Base-by-base conservation (phyloP, 2,329 filamentous ascomycete genomes). In the Epichloe sp. region DNA sequence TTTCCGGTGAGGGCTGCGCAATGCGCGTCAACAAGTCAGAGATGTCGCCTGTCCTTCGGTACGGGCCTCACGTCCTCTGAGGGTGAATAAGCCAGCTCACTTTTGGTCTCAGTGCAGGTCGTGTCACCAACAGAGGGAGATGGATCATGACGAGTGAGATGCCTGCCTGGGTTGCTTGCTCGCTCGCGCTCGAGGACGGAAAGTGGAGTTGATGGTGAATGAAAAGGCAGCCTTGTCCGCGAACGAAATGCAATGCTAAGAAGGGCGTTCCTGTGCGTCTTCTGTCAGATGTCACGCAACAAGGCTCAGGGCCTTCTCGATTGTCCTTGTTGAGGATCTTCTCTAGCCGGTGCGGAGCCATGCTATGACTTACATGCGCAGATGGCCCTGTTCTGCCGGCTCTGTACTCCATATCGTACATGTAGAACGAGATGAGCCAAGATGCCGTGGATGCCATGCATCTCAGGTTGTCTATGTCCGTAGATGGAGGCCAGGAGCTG, bases 371-470 rank as follows among this genome's bases (percentile, higher is more conserved):
- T 46, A 49, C 37, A 48, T 52, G 37, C 44, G 42, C 31, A 44
- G 26, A 40, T 14, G 36, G 21, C 38, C 37, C 40, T 8, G 38
- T 49, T 23, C 26, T 43, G 26, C 47, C 31, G 47, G 17, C 38
- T 43, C 31, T 49, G 47, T 42, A 37, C 40, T 42, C 40, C 47
- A 23, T 49, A 34, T 43, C 47, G 38, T 48, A 43, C 38, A 48
- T 43, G 40, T 21, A 42, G n/a, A 26, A 44, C 8, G 35, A 31
- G 38, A 48, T 42, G 45, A 46, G 42, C 52, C 45, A 53, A 51
- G 17, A 49, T 46, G 42, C 43, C 44, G 46, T 49, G 47, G 41
- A 50, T 54, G 55, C 52, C 36, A 50, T 48, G 53, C 50, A 51
- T 55, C 49, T 26, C 26, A 8, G 19, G 19, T 21, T 21, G 3